Conservation (phyloP, 2,329 filamentous ascomycete species). For the Ceratocystis ficicola region DNA sequence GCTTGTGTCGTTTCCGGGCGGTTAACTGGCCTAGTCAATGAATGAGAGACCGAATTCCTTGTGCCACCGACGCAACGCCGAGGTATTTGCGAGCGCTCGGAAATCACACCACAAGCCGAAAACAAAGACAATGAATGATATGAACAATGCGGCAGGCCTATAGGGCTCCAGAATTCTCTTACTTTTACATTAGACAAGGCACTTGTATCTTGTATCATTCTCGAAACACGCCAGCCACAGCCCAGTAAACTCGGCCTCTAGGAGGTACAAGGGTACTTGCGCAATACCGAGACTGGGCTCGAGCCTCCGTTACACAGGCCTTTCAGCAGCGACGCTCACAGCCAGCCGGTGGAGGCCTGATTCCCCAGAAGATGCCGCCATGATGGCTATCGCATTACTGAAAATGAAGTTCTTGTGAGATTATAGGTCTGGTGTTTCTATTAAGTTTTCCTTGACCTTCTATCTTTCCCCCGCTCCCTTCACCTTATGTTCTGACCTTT, state of each 20-base stretch:
- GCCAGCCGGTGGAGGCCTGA: too few species aligned
- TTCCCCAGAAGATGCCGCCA: background rate
- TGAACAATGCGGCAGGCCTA: background rate
- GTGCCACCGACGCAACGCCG: constrained; percentile 19
- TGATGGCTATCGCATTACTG: too few species aligned
- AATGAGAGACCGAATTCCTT: constrained; percentile 18
- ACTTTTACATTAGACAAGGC: background rate
- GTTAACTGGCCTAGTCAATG: background rate
- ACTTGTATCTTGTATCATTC: background rate
- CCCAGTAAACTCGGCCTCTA: background rate
- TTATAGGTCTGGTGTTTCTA: too few species aligned
- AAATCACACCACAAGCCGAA: background rate
- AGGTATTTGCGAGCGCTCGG: constrained; percentile 17
- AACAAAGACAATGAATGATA: background rate
- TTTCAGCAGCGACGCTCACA: background rate
- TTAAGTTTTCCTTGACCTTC: too few species aligned
- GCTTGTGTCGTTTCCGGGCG: background rate
- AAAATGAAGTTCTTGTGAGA: too few species aligned
- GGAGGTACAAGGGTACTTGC: background rate
- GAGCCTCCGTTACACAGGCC: background rate
- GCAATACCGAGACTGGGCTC: background rate
- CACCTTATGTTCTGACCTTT: too few species aligned
- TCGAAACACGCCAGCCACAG: background rate
- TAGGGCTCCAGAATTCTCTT: background rate
- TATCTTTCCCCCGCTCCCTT: too few species aligned